phyloP scores from a whole-genome alignment of 108 stramenopile species.

The Skeletonema grethae region DNA sequence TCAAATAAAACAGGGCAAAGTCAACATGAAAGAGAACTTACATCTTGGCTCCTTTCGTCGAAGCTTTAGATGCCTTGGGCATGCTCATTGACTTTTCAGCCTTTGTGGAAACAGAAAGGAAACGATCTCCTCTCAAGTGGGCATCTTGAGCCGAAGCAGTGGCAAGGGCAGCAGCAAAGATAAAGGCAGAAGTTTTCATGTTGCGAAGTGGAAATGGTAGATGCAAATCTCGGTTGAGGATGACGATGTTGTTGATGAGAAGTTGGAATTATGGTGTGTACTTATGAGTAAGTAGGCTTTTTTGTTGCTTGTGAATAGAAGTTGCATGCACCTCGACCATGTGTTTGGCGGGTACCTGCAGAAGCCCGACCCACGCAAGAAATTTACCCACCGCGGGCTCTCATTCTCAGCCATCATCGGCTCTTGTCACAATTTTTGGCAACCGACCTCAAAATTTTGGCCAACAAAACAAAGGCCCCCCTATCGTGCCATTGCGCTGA shows the following conservation, averaged over 20 bases:
- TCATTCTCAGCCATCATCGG: neutral
- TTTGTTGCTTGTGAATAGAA: too few relatives aligned
- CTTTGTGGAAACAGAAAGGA: conserved; percentile 1
- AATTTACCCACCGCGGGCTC: neutral
- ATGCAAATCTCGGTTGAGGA: neutral
- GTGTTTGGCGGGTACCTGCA: too few relatives aligned
- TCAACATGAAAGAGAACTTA: neutral
- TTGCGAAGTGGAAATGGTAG: neutral
- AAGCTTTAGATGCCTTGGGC: neutral
- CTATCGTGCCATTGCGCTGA: too few relatives aligned
- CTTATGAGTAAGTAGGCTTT: too few relatives aligned
- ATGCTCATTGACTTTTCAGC: neutral
- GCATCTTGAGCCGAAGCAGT: neutral
- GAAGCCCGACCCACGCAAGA: neutral
- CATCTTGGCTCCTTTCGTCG: neutral
- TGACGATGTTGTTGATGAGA: neutral
- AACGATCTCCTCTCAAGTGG: conserved; percentile 1
- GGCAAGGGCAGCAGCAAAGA: neutral
- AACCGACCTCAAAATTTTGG: neutral
- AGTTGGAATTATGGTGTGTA: neutral
- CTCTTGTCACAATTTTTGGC: neutral
- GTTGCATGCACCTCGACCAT: too few relatives aligned
- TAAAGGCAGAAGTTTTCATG: neutral
- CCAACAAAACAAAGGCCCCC: neutral
- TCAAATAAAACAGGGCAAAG: neutral